Evolutionary conservation across 1,284 basidiomycete species (phyloP), one percentile per base, ranked within the genome.

Genomic region (Amylostereum areolatum): DNA sequence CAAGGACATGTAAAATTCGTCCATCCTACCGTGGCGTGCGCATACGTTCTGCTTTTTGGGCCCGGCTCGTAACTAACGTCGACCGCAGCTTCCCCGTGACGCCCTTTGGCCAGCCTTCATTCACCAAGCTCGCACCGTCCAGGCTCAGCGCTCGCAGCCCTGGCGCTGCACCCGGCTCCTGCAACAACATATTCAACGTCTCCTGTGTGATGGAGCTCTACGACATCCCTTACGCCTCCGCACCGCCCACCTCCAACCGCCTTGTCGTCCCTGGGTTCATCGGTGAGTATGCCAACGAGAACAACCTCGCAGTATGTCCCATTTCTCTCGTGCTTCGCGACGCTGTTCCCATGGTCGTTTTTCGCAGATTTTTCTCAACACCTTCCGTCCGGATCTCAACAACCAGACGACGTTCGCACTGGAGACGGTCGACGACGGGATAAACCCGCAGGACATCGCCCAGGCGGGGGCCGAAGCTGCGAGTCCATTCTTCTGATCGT

Each of bases 1-100:
- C 48, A 62, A 43, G 60, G 56, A 4, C 67, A 71, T 49, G 52
- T 72, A 29, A 62, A 64, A 25, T 55, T 69, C 27, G 58, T 66
- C 6, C 64, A 67, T 47, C 66, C 66, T 11, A 63, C 60, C 9
- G 34, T 52, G 42, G 45, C 45, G 56, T 57, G 44, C 28, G 54
- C 48, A 0, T 18, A 11, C 35, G 2, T n/a, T 40, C 31, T 39
- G 7, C 7, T 8, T 43, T 3, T 18, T 10, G 27, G 10, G 9
- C 1, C 5, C n/a, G 5, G 12, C 1, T n/a, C 12, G n/a, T 29
- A 9, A 43, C 30, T 25, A 18, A n/a, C 37, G 12, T 39, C 6
- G 12, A 39, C 2, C 9, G 7, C 34, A 35, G 34, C 34, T 35
- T 35, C 34, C 34, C 34, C 9, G 34, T 35, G 34, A 35, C 8